Conservation (phyloP, 2,329 filamentous ascomycete species). For the Fusarium nodosum region DNA sequence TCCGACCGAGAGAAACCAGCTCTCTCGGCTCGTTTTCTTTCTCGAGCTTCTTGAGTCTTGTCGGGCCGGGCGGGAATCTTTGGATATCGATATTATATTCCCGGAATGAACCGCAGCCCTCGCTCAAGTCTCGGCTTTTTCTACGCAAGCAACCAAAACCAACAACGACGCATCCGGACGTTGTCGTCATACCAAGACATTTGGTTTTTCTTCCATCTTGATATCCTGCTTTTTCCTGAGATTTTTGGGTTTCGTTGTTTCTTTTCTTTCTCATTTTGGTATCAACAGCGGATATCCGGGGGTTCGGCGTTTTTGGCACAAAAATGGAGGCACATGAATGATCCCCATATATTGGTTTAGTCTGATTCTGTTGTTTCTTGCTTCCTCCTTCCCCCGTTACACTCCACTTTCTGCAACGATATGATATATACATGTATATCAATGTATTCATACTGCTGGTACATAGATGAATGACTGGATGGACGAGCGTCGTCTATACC, state of each 20-base stretch:
- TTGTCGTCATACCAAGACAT: slow-evolving; percentile 25
- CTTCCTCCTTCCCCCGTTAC: background rate
- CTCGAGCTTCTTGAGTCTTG: background rate
- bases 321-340: slow-evolving; percentile 22
- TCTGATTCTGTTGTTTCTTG: slow-evolving; percentile 1
- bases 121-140: slow-evolving; percentile 20
- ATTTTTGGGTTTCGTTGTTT: background rate
- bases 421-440: background rate
- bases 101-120: slow-evolving; percentile 12
- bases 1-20: slow-evolving; percentile 12
- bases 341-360: slow-evolving; percentile 5
- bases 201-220: background rate
- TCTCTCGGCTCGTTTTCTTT: background rate
- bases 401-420: slow-evolving; percentile 28
- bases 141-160: slow-evolving; percentile 22
- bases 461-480: slow-evolving; percentile 28
- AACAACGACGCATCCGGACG: slow-evolving; percentile 10
- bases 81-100: slow-evolving; percentile 8
- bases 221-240: slow-evolving; percentile 7
- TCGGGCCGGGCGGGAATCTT: slow-evolving; percentile 17
- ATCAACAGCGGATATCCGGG: slow-evolving; percentile 33
- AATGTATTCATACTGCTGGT: slow-evolving; percentile 15
- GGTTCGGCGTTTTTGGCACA: slow-evolving; percentile 28
- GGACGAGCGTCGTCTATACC: slow-evolving; percentile 34
- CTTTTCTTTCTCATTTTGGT: background rate